Percentiles rank a stretch among this genome's conserved stretches.
Evolutionary conservation across 768 basidiomycete species (phyloP).

Genomic region (Aureoboletus auriporus): DNA sequence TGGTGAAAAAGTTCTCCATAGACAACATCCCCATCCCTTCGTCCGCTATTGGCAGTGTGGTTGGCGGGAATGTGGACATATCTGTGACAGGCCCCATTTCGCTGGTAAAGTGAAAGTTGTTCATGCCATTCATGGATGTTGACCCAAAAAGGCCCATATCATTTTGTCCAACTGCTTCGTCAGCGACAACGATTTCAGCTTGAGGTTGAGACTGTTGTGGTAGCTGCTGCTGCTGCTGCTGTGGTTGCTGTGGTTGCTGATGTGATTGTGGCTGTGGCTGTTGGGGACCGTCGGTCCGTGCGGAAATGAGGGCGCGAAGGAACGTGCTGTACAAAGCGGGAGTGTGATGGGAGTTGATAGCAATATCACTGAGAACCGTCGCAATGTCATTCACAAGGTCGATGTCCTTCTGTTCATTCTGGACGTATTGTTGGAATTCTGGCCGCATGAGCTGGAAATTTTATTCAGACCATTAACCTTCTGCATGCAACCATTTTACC

Average conservation of each 20-base stretch:
- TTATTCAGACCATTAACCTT: slow-evolving; percentile 6
- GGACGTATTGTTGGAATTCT: slow-evolving; percentile 74
- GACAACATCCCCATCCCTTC: slow-evolving; percentile 50
- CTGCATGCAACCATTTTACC: slow-evolving; percentile 39
- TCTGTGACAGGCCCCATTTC: slow-evolving; percentile 86
- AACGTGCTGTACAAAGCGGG: slow-evolving; percentile 87
- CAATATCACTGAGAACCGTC: slow-evolving; percentile 69
- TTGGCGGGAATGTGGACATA: slow-evolving; percentile 84
- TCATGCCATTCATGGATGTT: slow-evolving; percentile 21
- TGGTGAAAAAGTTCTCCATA: slow-evolving; percentile 80
- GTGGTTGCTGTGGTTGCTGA: slow-evolving; percentile 12
- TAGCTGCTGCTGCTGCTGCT: slow-evolving; percentile 8
- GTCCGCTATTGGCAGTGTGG: slow-evolving; percentile 56
- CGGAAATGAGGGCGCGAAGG: slow-evolving; percentile 71
- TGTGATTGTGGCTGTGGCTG: slow-evolving; percentile 17
- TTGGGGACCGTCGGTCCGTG: slow-evolving; percentile 34
- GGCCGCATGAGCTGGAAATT: slow-evolving; percentile 69
- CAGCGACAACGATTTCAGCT: slow-evolving; percentile 15
- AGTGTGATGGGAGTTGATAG: slow-evolving; percentile 79
- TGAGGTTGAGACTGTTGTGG: slow-evolving; percentile 16
- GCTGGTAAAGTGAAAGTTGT: slow-evolving; percentile 68
- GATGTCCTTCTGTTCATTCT: slow-evolving; percentile 69
- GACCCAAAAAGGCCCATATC: slow-evolving; percentile 29
- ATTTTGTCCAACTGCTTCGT: slow-evolving; percentile 18
- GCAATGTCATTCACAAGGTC: slow-evolving; percentile 77